Base-by-base conservation (phyloP, 2,329 filamentous ascomycete genomes). In the Aspergillus hortae region DNA sequence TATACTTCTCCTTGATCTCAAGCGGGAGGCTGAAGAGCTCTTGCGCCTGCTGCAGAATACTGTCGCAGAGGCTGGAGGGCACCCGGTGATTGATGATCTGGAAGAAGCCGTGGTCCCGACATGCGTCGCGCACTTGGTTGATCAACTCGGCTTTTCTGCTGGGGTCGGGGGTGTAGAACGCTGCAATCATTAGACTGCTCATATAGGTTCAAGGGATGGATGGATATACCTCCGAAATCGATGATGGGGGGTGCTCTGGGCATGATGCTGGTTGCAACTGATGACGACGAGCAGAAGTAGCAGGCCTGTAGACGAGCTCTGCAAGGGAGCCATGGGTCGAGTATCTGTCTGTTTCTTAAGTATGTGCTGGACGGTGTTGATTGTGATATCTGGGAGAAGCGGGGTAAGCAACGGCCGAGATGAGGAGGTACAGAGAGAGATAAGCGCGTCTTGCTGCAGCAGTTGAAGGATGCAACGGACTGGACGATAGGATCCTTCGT, bases 101-200 rank as follows among this genome's bases (percentile, higher is more conserved):
- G 65, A 82, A 81, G 64, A 82, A 82, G 4, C 80, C 79, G 32
- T 69, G 79, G 57, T 67, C 73, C 15, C 71, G 63, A 55, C 76
- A 79, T 46, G 74, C 74, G 27, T 66, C 57, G 5, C 74, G 68
- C 30, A 79, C 67, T 43, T 74, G 49, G 3, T 27, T 36, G 11
- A 53, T 21, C 11, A 53, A 44, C 2, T 17, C 11, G 47, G 45
- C 46, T 40, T 53, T 56, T 6, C 33, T 40, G 12, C 12, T 19
- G n/a, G 40, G 30, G 41, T 55, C 44, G 38, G 19, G 11, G 14
- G 30, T 21, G 33, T 49, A 47, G 46, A 38, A 55, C 11, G 30
- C 52, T 53, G 44, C 14, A 38, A 23, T 30, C 3, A 4, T 44
- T 4, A 49, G 41, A 38, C 27, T 3, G 19, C 19, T 19, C 19